Conservation (phyloP, 108 stramenopile genomes). For the Stephanodiscus minutulus region DNA sequence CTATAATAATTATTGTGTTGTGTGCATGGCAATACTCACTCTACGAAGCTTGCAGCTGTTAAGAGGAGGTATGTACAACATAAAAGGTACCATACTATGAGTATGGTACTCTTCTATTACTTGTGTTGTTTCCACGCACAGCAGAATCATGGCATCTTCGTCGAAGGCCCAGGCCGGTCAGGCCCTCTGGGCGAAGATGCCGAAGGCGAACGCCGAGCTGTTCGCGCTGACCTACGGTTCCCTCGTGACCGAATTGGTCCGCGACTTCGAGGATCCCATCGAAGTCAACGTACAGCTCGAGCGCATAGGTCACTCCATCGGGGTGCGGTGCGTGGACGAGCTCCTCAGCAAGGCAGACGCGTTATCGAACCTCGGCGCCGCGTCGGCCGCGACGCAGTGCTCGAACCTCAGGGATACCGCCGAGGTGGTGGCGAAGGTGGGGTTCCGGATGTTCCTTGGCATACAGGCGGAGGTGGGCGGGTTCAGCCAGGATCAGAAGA, state of each 20-base stretch:
- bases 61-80: no score
- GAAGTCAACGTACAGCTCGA: slow-evolving; percentile 88
- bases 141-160: neutral
- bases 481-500: slow-evolving; percentile 64
- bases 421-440: slow-evolving; percentile 89
- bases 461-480: slow-evolving; percentile 79
- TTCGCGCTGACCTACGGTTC: slow-evolving; percentile 97
- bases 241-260: slow-evolving; percentile 89
- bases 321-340: slow-evolving; percentile 94
- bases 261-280: slow-evolving; percentile 81
- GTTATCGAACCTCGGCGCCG: slow-evolving; percentile 23
- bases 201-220: slow-evolving; percentile 94
- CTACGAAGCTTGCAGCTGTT: no score
- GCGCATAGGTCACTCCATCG: slow-evolving; percentile 95
- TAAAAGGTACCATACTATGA: no score
- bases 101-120: no score
- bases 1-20: no score
- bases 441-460: slow-evolving; percentile 97
- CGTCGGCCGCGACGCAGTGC: slow-evolving; percentile 43
- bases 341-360: slow-evolving; percentile 90
- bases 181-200: slow-evolving; percentile 76
- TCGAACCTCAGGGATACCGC: slow-evolving; percentile 81
- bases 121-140: no score
- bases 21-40: no score
- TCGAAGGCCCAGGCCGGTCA: slow-evolving; percentile 53